phyloP scores from a whole-genome alignment of 2,329 filamentous ascomycete genomes.

The Chalara sp. region DNA sequence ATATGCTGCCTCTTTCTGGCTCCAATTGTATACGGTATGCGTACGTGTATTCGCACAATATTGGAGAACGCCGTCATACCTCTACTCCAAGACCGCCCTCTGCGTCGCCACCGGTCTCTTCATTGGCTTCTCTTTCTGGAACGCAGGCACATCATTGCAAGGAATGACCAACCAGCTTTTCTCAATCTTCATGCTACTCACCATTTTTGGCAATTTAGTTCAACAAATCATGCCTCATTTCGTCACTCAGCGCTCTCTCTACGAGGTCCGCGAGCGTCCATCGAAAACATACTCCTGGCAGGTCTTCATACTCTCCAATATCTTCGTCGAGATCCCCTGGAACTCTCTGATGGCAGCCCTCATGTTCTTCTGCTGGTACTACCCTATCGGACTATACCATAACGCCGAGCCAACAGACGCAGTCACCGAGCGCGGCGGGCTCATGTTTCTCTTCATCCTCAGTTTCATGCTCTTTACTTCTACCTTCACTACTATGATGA shows the following conservation, averaged over 20 bases:
- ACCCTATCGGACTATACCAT: constrained; percentile 63
- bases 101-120: constrained; percentile 40
- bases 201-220: constrained; percentile 66
- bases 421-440: constrained; percentile 60
- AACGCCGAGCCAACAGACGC: constrained; percentile 59
- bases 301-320: constrained; percentile 62
- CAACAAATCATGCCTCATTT: constrained; percentile 74
- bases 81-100: constrained; percentile 26
- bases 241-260: constrained; percentile 44
- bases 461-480: constrained; percentile 74
- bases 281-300: constrained; percentile 74
- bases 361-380: constrained; percentile 80
- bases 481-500: constrained; percentile 74
- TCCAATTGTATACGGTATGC: constrained; percentile 48
- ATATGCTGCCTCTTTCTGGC: constrained; percentile 55
- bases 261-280: constrained; percentile 64
- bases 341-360: constrained; percentile 65
- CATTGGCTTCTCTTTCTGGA: constrained; percentile 68
- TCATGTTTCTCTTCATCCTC: constrained; percentile 74
- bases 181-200: constrained; percentile 70
- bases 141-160: constrained; percentile 48
- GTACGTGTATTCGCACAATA: constrained; percentile 56
- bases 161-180: constrained; percentile 70
- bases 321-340: constrained; percentile 82
- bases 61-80: constrained; percentile 61